Evolutionary conservation across 495 filamentous ascomycete genomes (phyloP).

Genomic region (Ascodesmis nigricans): DNA sequence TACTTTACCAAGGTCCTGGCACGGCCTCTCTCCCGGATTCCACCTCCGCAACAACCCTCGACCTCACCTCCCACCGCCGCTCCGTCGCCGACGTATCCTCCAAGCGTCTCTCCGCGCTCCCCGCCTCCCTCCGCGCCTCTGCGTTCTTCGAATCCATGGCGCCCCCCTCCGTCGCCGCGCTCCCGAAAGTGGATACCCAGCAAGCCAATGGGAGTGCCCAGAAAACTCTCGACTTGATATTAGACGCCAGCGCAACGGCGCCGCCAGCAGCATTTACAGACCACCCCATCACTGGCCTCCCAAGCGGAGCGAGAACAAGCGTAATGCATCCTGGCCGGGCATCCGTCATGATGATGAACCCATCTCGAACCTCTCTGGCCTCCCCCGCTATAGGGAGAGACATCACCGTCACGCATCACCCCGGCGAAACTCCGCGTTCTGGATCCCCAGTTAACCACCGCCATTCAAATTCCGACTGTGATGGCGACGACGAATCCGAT

Average conservation of each 20-base stretch:
- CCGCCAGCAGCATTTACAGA: constrained; percentile 92
- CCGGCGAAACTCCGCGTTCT: constrained; percentile 18
- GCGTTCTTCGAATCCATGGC: constrained; percentile 49
- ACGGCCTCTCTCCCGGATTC: constrained; percentile 25
- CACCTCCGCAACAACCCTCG: constrained; percentile 13
- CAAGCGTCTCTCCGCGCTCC: constrained; percentile 28
- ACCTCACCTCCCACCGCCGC: constrained; percentile 6
- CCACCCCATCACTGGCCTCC: constrained; percentile 54
- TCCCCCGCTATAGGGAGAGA: background rate
- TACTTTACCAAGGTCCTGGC: too few species aligned
- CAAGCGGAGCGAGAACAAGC: constrained; percentile 10
- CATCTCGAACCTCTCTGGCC: background rate
- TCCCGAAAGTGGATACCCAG: too few species aligned
- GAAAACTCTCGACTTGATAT: constrained; percentile 72
- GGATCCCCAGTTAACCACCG: too few species aligned
- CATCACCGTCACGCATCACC: constrained; percentile 16
- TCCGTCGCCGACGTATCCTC: constrained; percentile 6
- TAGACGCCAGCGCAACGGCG: constrained; percentile 80
- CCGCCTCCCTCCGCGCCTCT: constrained; percentile 73
- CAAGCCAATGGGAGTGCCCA: too few species aligned
- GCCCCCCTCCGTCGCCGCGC: too few species aligned
- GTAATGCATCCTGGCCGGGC: constrained; percentile 5
- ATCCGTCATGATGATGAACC: too few species aligned
- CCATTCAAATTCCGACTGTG: constrained; percentile 12
- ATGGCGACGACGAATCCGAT: constrained; percentile 12